These are phyloP conservation scores for Russula lepida DNA, from an alignment of 768 basidiomycete species.

Conservation along the genomic window DNA sequence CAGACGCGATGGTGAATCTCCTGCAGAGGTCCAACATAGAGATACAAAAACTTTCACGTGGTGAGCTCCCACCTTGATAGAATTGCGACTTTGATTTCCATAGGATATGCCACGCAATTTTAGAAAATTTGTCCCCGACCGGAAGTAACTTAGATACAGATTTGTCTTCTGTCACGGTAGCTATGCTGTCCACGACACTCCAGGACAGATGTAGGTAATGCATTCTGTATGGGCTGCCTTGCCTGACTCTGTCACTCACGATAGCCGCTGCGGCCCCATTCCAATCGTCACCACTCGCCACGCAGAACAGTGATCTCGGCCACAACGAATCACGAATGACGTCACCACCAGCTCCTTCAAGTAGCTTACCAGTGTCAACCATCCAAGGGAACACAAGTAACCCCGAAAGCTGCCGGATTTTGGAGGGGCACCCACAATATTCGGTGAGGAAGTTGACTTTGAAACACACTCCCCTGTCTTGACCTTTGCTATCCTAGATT, in stretches of 20 bases:
- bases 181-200: background rate
- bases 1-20: background rate
- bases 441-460: too few species aligned
- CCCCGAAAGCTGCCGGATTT: too few species aligned
- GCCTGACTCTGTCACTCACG: background rate
- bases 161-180: background rate
- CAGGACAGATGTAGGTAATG: background rate
- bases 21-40: background rate
- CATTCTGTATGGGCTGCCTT: background rate
- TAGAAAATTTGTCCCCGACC: background rate
- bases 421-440: too few species aligned
- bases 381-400: background rate
- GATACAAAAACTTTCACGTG: background rate
- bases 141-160: background rate
- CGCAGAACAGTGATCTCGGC: background rate
- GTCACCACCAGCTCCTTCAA: too few species aligned
- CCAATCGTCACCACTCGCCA: background rate
- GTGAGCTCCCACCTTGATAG: background rate
- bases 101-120: background rate
- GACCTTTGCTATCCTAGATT: too few species aligned
- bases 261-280: background rate
- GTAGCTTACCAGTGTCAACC: background rate
- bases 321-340: background rate
- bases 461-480: too few species aligned
- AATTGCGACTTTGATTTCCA: background rate